Evolutionary conservation across 345 rosid species (phyloP), one percentile per base, ranked within the genome.

Genomic region (Bruguiera gymnorhiza): DNA sequence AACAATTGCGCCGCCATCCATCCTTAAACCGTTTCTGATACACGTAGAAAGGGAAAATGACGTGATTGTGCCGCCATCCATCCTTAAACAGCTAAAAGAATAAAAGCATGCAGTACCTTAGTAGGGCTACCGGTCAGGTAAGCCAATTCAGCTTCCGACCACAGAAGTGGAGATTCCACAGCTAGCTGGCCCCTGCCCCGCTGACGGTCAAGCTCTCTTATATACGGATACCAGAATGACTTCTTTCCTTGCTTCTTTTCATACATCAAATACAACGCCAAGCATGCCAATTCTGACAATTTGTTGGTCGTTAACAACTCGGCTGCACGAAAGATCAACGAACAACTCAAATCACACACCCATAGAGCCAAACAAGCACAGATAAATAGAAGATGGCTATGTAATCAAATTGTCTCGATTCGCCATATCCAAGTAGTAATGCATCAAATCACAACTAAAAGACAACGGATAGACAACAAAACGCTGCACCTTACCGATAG

Each of bases 201-300:
- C 76, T 94, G 98, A 50, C 96, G 98, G 85, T 94, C 98, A 69
- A 94, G 98, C 83, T 94, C 98, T 82, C 86, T 80, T 68, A 94
- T 94, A 73, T 88, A 94, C 0, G 98, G 98, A 77, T 89, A 85
- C 98, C 98, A 94, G 16, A 91, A 89, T 26, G 98, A 94, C 68
- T 88, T 84, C 81, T 85, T 88, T 43, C 97, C 98, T 84, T 94
- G 96, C 78, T 94, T 91, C 88, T 91, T 91, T 85, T 94, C 98
- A 78, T 94, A 94, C 98, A 94, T 94, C 69, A 94, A 81, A 78
- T 94, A 89, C 83, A 94, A 74, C 63, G 98, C 96, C 81, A 94
- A 79, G 77, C 97, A 94, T 63, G 97, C 98, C 82, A 94, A 75
- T 75, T 94, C 98, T 0, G 97, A 94, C 74, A 94, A 70, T 70